These are phyloP conservation scores for Boletus rubropictus DNA, from an alignment of 768 basidiomycete genomes.

Conservation along the genomic window DNA sequence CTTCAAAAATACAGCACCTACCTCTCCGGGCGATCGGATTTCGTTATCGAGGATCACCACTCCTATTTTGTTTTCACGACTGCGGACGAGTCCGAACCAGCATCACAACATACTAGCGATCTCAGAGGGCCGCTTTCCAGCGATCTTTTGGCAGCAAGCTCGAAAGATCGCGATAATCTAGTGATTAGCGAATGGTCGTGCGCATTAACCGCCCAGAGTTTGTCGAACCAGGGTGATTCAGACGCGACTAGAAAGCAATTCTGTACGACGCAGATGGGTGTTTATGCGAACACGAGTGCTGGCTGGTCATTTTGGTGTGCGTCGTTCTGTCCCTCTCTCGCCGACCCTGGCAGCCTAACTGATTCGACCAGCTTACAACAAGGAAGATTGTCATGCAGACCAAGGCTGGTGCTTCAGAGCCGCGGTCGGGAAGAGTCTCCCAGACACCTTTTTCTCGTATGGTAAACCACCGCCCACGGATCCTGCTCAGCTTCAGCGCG, in stretches of 20 bases:
- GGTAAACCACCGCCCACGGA: conserved; percentile 24
- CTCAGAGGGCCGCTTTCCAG: conserved; percentile 22
- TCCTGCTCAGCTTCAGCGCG: conserved; percentile 18
- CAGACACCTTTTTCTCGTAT: conserved; percentile 54
- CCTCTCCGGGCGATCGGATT: conserved; percentile 47
- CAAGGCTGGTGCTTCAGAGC: conserved; percentile 66
- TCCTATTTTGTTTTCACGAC: conserved; percentile 65
- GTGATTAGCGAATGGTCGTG: conserved; percentile 52
- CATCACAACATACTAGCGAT: conserved; percentile 37
- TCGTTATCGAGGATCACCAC: conserved; percentile 70
- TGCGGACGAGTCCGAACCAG: conserved; percentile 43
- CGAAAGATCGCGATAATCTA: conserved; percentile 35
- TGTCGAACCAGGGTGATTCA: conserved; percentile 42
- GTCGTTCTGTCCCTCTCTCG: conserved; percentile 12
- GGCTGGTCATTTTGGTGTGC: conserved; percentile 72
- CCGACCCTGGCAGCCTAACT: not conserved
- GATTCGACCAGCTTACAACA: conserved; percentile 45
- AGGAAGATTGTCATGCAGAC: conserved; percentile 54
- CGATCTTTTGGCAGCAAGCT: conserved; percentile 21
- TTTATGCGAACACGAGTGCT: conserved; percentile 49
- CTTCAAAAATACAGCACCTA: conserved; percentile 33
- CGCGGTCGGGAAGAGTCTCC: conserved; percentile 52
- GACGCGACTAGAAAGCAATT: conserved; percentile 43
- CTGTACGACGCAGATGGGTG: conserved; percentile 53
- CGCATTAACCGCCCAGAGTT: conserved; percentile 43